phyloP scores from a whole-genome alignment of 495 filamentous ascomycete genomes.

The Podospora anserina region DNA sequence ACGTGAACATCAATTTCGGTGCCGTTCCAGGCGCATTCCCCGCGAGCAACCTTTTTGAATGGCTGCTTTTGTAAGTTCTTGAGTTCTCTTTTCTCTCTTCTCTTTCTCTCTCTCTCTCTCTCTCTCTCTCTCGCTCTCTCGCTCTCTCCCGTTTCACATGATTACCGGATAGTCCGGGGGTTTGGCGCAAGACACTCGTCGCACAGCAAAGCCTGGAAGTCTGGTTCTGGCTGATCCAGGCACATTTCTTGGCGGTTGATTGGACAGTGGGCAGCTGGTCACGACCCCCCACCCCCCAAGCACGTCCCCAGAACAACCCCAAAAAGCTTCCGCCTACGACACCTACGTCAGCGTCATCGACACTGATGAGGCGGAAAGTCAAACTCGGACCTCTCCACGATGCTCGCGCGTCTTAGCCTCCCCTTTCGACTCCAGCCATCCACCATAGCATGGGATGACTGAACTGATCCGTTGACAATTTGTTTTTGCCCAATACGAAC shows the following conservation, averaged over 20 bases:
- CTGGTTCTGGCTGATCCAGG: neutral
- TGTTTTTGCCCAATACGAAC: neutral
- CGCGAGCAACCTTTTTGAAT: slow-evolving; percentile 30
- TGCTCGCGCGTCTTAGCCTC: neutral
- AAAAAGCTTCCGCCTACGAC: neutral
- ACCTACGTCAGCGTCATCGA: slow-evolving; percentile 13
- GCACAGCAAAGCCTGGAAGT: neutral
- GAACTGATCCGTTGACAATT: neutral
- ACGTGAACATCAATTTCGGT: slow-evolving; percentile 18
- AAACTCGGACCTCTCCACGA: neutral
- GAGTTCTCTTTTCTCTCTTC: slow-evolving; percentile 8
- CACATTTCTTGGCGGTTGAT: neutral
- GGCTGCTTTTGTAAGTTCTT: slow-evolving; percentile 49
- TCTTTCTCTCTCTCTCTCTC: too few species aligned
- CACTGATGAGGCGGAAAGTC: neutral
- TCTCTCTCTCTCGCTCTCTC: neutral
- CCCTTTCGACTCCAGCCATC: neutral
- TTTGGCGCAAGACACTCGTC: neutral
- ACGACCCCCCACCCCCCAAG: neutral
- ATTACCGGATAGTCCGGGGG: neutral
- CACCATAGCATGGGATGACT: slow-evolving; percentile 7
- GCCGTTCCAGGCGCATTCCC: slow-evolving; percentile 10
- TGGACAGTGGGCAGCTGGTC: slow-evolving; percentile 4
- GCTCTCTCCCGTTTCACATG: neutral
- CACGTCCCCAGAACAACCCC: slow-evolving; percentile 1